Base-by-base conservation (phyloP, 176 grass and related monocot genomes). In the Oryza coarctata region DNA sequence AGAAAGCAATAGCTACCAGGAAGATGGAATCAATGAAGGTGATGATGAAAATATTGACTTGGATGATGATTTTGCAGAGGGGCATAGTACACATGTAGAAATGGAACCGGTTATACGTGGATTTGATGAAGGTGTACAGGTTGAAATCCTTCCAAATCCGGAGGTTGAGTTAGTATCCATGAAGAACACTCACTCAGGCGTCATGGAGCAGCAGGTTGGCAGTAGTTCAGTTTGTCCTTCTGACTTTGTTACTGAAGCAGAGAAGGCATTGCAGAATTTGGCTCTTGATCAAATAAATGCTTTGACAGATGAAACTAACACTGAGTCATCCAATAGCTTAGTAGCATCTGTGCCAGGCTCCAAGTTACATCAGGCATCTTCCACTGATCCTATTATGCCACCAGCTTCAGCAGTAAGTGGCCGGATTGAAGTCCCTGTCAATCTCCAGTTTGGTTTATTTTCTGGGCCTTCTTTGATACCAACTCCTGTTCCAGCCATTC, bases 41-140 rank as follows among this genome's bases (percentile, higher is more conserved):
- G 83, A 88, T 75, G 87, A 87, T 32, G 74, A 86, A 58, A 97
- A 90, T 82, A 73, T 94, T 86, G 83, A 89, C 78, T 80, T 92
- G 50, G 82, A 85, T 61, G 80, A 86, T 74, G 84, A 81, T 30
- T 95, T 95, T 50, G 85, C 71, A 71, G 90, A 86, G 33, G 86
- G 64, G 34, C 74, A 87, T 34, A 76, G 47, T 85, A 75, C 82
- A 65, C 29, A 71, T 68, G 71, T 80, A 79, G 89, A 91, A 74
- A 76, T 77, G 73, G 94, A 97, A 77, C 82, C 94, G 11, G 89
- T 95, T 61, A 98, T 98, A 86, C 88, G 93, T 44, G 96, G 96
- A 79, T 98, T 98, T 81, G 80, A 98, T 76, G 89, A 98, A 77
- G 96, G 96, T 68, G 89, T 98, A 39, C 92, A 95, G 88, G 91